Conservation (phyloP, 768 basidiomycete genomes). For the Termitomyces heimii region DNA sequence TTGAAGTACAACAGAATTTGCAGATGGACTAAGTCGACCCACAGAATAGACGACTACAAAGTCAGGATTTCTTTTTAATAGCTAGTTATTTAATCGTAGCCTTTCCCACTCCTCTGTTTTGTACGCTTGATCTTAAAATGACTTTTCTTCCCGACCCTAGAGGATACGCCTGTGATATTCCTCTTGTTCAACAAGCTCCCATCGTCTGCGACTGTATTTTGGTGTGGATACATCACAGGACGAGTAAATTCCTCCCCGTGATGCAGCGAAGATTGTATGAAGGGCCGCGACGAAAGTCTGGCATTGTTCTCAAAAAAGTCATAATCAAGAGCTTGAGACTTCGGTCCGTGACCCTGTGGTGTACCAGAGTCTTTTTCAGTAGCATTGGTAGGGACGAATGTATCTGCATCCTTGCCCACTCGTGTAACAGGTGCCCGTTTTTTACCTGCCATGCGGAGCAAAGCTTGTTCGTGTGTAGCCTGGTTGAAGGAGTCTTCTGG, state of each 20-base stretch:
- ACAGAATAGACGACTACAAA: background rate
- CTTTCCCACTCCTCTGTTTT: conserved; percentile 90
- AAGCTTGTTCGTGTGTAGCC: conserved; percentile 53
- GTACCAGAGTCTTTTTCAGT: conserved; percentile 16
- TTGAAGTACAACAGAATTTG: no score
- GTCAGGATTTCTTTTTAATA: background rate
- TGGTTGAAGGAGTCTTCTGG: conserved; percentile 69
- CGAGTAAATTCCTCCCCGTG: conserved; percentile 61
- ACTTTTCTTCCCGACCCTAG: conserved; percentile 64
- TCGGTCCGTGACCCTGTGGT: conserved; percentile 33
- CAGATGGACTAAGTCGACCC: no score
- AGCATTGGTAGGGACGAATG: conserved; percentile 52
- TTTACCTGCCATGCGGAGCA: conserved; percentile 61
- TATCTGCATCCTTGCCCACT: conserved; percentile 79
- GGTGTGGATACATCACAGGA: conserved; percentile 72
- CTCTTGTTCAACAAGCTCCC: conserved; percentile 54
- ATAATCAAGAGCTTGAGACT: conserved; percentile 67
- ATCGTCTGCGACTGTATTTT: conserved; percentile 72
- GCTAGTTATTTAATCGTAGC: conserved; percentile 56
- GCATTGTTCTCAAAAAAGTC: conserved; percentile 71
- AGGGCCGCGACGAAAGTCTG: conserved; percentile 50
- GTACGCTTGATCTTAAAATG: conserved; percentile 77
- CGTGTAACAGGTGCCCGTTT: conserved; percentile 87
- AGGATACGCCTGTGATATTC: conserved; percentile 35
- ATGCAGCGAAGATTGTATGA: conserved; percentile 52